Percentiles rank a stretch among this genome's conserved stretches.
These are phyloP conservation scores for Epichloe typhina DNA, from an alignment of 2,329 filamentous ascomycete species.

Conservation along the genomic window DNA sequence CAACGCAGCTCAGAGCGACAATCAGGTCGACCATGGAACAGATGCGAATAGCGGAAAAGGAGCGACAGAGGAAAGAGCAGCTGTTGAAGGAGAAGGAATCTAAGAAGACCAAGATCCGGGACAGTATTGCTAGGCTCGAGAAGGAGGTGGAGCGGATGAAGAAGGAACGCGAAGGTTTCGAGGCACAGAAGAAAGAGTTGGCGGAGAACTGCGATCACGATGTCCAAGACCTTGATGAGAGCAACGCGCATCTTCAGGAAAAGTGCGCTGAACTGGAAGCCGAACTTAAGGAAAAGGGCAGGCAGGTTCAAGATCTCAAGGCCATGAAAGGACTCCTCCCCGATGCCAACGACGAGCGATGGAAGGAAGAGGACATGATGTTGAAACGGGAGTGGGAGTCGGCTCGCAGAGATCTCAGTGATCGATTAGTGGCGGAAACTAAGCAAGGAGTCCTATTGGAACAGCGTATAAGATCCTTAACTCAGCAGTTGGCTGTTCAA, in stretches of 20 bases:
- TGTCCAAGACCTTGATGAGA: conserved; percentile 36
- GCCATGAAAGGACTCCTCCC: conserved; percentile 52
- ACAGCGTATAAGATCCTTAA: conserved; percentile 30
- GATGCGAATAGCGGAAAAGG: conserved; percentile 69
- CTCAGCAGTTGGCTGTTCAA: conserved; percentile 31
- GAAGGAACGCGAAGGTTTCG: conserved; percentile 39
- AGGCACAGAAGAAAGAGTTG: conserved; percentile 37
- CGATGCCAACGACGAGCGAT: conserved; percentile 46
- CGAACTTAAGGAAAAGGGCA: conserved; percentile 52
- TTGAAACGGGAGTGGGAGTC: conserved; percentile 44
- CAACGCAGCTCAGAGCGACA: conserved; percentile 69
- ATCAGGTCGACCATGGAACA: conserved; percentile 67
- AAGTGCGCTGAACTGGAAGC: conserved; percentile 54
- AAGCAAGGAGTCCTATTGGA: conserved; percentile 34
- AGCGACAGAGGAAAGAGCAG: conserved; percentile 66
- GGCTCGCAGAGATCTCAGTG: conserved; percentile 39
- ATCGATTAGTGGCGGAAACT: conserved; percentile 32
- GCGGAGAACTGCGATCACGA: conserved; percentile 38
- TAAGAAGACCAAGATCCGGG: conserved; percentile 55
- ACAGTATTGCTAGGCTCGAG: conserved; percentile 57
- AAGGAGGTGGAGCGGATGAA: conserved; percentile 48
- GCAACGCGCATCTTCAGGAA: conserved; percentile 49
- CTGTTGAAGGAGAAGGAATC: conserved; percentile 53
- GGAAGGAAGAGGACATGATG: conserved; percentile 36
- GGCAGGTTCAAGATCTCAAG: conserved; percentile 62